Evolutionary conservation across 768 basidiomycete genomes (phyloP).

Genomic region (Roridomyces roridus): DNA sequence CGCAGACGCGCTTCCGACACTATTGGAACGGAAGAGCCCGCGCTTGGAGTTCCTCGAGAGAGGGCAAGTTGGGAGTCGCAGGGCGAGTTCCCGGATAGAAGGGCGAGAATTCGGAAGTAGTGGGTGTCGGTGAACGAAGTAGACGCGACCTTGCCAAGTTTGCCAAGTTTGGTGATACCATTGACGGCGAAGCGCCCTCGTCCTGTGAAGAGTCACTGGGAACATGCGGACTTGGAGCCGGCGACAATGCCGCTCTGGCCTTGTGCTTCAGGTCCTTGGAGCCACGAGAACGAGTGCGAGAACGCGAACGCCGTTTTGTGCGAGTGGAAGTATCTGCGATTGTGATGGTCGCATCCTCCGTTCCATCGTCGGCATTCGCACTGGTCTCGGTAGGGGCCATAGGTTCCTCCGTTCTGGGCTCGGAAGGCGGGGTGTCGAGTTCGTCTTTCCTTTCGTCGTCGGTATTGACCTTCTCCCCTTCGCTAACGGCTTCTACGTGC

Average conservation of each 20-base stretch:
- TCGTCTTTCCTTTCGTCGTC: conserved; percentile 44
- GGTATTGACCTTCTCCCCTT: conserved; percentile 68
- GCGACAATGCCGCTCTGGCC: conserved; percentile 54
- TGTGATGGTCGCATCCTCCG: conserved; percentile 50
- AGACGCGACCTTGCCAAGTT: conserved; percentile 53
- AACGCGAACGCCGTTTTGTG: conserved; percentile 73
- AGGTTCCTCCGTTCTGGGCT: conserved; percentile 30
- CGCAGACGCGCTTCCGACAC: conserved; percentile 80
- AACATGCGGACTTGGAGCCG: conserved; percentile 47
- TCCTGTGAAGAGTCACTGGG: conserved; percentile 79
- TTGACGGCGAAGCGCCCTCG: conserved; percentile 48
- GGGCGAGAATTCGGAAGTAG: conserved; percentile 58
- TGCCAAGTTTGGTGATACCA: conserved; percentile 60
- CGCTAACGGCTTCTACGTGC: conserved; percentile 83
- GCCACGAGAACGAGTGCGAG: conserved; percentile 78
- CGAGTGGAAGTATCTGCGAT: conserved; percentile 46
- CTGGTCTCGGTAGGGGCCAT: conserved; percentile 44
- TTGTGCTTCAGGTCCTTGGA: conserved; percentile 79
- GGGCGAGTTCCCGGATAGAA: conserved; percentile 72
- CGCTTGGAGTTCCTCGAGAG: conserved; percentile 80
- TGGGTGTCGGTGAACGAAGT: conserved; percentile 58
- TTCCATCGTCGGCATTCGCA: conserved; percentile 32
- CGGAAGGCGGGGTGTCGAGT: conserved; percentile 32
- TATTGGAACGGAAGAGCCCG: conserved; percentile 88
- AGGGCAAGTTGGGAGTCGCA: conserved; percentile 71